These are phyloP conservation scores for Apostasia shenzhenica DNA, from an alignment of 106 monocot species.

Conservation along the genomic window DNA sequence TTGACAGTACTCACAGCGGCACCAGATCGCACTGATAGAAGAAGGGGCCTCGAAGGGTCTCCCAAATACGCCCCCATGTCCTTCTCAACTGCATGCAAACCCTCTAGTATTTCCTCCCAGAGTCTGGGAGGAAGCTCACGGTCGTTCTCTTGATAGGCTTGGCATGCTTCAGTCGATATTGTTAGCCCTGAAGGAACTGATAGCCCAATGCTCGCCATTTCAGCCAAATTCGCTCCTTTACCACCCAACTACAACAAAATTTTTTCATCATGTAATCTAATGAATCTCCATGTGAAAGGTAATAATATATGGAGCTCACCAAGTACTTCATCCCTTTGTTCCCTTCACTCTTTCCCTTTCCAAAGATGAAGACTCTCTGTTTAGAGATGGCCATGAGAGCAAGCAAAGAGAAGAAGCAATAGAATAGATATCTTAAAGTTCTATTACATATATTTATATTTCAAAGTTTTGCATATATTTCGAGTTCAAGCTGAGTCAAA, in stretches of 20 bases:
- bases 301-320: slow-evolving; percentile 20
- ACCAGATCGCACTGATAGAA: slow-evolving; percentile 90
- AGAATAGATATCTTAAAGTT: no score
- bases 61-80: slow-evolving; percentile 70
- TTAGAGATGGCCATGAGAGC: slow-evolving; percentile 11
- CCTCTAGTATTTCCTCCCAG: slow-evolving; percentile 91
- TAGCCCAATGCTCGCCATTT: slow-evolving; percentile 94
- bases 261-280: background rate
- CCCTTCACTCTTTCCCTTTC: slow-evolving; percentile 85
- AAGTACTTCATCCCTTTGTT: slow-evolving; percentile 80
- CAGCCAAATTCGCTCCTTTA: slow-evolving; percentile 93
- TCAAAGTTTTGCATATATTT: no score
- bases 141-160: slow-evolving; percentile 64
- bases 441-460: no score
- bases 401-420: no score
- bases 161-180: slow-evolving; percentile 85
- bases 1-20: slow-evolving; percentile 42
- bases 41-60: slow-evolving; percentile 54
- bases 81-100: slow-evolving; percentile 49
- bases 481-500: no score
- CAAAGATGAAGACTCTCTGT: slow-evolving; percentile 86
- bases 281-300: background rate
- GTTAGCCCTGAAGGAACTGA: slow-evolving; percentile 93
- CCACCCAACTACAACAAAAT: slow-evolving; percentile 56
- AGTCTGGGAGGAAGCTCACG: slow-evolving; percentile 45